Percentiles rank a stretch among this genome's conserved stretches.
Conservation (phyloP, 805 yeast species). For the Yarrowia sp. region DNA sequence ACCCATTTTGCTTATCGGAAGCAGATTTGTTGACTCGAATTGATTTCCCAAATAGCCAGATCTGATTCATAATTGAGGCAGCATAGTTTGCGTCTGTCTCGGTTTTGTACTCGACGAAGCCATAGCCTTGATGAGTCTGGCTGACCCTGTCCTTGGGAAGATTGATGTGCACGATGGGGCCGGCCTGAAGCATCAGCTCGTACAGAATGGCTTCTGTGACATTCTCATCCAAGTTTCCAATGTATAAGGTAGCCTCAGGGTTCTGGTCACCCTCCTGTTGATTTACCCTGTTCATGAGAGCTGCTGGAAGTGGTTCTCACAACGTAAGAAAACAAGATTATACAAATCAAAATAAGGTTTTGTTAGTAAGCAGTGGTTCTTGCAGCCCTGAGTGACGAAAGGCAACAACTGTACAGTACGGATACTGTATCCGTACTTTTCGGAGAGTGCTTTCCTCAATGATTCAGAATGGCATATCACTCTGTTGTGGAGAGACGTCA, state of each 20-base stretch:
- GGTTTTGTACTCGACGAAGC: slow-evolving; percentile 75
- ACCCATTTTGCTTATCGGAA: slow-evolving; percentile 44
- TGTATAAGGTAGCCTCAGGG: slow-evolving; percentile 69
- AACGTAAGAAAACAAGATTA: background rate
- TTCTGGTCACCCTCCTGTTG: slow-evolving; percentile 58
- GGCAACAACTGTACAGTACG: too few relatives aligned
- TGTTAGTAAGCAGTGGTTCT: background rate
- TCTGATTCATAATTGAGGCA: slow-evolving; percentile 63
- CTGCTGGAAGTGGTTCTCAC: background rate
- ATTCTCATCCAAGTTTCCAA: slow-evolving; percentile 81
- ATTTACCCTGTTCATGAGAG: slow-evolving; percentile 26
- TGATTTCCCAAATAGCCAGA: slow-evolving; percentile 65
- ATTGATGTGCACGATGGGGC: slow-evolving; percentile 72
- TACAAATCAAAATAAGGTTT: background rate
- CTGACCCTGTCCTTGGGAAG: slow-evolving; percentile 81
- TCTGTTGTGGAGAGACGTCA: too few relatives aligned
- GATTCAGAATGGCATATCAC: too few relatives aligned
- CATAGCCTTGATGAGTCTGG: slow-evolving; percentile 81
- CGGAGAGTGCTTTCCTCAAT: too few relatives aligned
- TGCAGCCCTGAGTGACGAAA: too few relatives aligned
- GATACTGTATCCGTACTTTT: too few relatives aligned
- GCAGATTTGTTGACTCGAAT: slow-evolving; percentile 65
- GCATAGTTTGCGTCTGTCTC: slow-evolving; percentile 75
- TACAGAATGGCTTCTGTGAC: slow-evolving; percentile 75
- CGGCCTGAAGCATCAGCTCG: slow-evolving; percentile 85